These are phyloP conservation scores for Knufia petricola DNA, from an alignment of 2,329 filamentous ascomycete genomes.

Conservation along the genomic window DNA sequence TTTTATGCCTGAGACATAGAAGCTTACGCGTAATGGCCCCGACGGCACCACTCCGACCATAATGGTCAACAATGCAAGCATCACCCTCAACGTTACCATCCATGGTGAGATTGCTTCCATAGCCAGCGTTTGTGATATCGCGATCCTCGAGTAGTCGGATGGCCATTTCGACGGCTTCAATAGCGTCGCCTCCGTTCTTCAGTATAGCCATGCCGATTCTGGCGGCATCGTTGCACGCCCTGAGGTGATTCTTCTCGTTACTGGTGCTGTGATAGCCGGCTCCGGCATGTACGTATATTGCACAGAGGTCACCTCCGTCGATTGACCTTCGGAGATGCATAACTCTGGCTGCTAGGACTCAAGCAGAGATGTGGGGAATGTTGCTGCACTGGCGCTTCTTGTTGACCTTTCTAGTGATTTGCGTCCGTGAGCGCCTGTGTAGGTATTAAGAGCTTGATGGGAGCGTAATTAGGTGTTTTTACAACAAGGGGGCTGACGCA, in stretches of 20 bases:
- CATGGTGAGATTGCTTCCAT: conserved; percentile 86
- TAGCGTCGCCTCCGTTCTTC: conserved; percentile 64
- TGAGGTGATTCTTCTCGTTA: conserved; percentile 76
- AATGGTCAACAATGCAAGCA: conserved; percentile 83
- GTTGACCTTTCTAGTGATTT: too few relatives aligned
- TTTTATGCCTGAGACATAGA: conserved; percentile 12
- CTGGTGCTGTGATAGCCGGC: conserved; percentile 84
- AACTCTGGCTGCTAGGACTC: not conserved
- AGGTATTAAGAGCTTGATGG: not conserved
- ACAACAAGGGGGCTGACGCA: not conserved
- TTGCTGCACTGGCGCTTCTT: too few relatives aligned
- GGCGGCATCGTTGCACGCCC: conserved; percentile 81
- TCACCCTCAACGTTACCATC: conserved; percentile 91
- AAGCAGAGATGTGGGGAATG: not conserved
- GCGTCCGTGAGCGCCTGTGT: not conserved
- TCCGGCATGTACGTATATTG: conserved; percentile 91
- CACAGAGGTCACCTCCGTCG: conserved; percentile 46
- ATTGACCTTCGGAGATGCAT: conserved; percentile 30
- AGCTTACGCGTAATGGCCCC: conserved; percentile 77
- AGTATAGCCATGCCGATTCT: conserved; percentile 72
- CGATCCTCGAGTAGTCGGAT: conserved; percentile 82
- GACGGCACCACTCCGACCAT: conserved; percentile 83
- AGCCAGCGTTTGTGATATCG: conserved; percentile 94
- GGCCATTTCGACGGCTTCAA: conserved; percentile 83
- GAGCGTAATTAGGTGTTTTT: not conserved